Percentiles rank a stretch among this genome's conserved stretches.
Evolutionary conservation across 2,329 filamentous ascomycete species (phyloP).

Genomic region (Botrytis hyacinthi): DNA sequence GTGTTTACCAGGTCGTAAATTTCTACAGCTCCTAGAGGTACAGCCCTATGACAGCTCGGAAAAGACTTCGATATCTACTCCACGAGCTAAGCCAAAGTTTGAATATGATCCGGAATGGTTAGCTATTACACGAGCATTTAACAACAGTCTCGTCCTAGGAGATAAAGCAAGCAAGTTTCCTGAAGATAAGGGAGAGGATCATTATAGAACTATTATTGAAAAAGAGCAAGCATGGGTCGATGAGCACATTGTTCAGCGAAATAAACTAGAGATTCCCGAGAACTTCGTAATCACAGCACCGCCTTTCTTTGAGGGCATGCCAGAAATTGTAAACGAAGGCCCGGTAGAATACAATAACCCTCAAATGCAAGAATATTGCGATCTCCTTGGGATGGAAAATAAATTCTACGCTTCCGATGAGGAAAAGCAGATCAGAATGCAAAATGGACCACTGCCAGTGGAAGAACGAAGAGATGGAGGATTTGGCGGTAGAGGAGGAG

Average conservation of each 20-base stretch:
- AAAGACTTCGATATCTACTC: constrained; percentile 26
- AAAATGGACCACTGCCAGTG: constrained; percentile 53
- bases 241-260: constrained; percentile 63
- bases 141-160: constrained; percentile 62
- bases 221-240: constrained; percentile 77
- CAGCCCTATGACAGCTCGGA: constrained; percentile 42
- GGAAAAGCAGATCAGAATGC: constrained; percentile 60
- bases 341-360: constrained; percentile 82
- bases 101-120: constrained; percentile 92
- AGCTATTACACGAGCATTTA: constrained; percentile 83
- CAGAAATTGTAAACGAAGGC: constrained; percentile 58
- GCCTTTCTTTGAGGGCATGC: constrained; percentile 57
- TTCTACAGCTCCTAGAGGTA: constrained; percentile 75
- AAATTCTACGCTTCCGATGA: constrained; percentile 70
- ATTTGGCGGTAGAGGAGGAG: constrained; percentile 35
- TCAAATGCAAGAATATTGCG: constrained; percentile 80
- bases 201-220: constrained; percentile 67
- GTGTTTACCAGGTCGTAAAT: constrained; percentile 75
- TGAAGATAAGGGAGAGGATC: constrained; percentile 63
- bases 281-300: constrained; percentile 80
- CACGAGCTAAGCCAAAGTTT: constrained; percentile 31
- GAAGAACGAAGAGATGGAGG: constrained; percentile 36
- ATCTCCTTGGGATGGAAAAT: constrained; percentile 73
- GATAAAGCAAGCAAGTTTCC: constrained; percentile 53
- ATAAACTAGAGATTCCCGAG: constrained; percentile 66